Conservation (phyloP, 1,284 basidiomycete species). For the Trichosporon faecale region DNA sequence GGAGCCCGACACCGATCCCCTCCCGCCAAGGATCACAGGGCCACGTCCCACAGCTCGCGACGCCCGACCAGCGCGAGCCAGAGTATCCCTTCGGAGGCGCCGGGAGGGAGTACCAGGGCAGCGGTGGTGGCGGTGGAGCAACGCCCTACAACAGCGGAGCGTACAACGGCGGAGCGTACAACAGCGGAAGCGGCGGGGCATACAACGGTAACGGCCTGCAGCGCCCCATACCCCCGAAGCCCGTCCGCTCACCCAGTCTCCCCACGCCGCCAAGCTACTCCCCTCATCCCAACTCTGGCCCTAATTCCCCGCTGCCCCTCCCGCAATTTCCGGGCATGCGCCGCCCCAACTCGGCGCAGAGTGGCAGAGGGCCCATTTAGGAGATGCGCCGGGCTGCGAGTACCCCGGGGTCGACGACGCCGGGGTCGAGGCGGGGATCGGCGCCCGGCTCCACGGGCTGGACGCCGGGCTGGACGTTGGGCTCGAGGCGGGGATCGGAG, state of each 20-base stretch:
- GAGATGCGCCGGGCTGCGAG: neutral
- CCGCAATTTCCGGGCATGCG: conserved; percentile 8
- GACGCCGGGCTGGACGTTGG: too few relatives aligned
- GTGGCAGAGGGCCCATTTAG: neutral
- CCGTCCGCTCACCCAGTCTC: conserved; percentile 1
- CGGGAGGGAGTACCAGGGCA: too few relatives aligned
- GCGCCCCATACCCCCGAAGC: neutral
- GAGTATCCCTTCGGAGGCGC: too few relatives aligned
- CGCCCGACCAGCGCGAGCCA: neutral
- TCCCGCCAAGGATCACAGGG: neutral
- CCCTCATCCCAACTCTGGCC: neutral
- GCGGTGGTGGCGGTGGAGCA: too few relatives aligned
- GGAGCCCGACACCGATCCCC: neutral
- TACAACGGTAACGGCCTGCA: neutral
- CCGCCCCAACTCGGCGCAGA: neutral
- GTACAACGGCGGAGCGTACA: neutral
- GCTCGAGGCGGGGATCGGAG: too few relatives aligned
- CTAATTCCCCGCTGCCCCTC: neutral
- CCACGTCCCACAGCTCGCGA: neutral
- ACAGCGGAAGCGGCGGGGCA: too few relatives aligned
- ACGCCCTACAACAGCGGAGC: too few relatives aligned
- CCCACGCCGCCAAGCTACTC: neutral
- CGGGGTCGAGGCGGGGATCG: neutral
- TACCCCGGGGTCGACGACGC: too few relatives aligned
- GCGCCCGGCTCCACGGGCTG: neutral